Conservation (phyloP, 306 rosid genomes). For the Castanea mollissima region DNA sequence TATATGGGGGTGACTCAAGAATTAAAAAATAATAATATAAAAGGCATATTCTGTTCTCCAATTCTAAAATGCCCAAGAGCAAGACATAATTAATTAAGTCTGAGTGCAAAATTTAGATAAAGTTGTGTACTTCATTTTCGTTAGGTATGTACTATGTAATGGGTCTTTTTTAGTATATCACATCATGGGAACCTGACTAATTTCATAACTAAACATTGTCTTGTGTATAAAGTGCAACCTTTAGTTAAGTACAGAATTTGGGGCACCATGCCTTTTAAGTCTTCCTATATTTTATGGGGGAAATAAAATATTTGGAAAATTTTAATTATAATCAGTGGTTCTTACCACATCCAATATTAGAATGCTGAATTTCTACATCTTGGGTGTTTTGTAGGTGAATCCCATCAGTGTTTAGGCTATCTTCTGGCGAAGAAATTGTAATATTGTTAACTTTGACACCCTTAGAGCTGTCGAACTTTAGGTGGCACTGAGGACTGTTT, state of each 20-base stretch:
- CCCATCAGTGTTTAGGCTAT: slow-evolving; percentile 91
- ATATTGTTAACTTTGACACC: slow-evolving; percentile 58
- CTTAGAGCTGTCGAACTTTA: slow-evolving; percentile 78
- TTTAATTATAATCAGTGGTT: not conserved
- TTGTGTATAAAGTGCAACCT: not conserved
- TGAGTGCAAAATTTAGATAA: too few species aligned
- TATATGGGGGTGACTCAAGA: not conserved
- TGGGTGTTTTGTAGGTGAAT: slow-evolving; percentile 91
- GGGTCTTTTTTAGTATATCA: not conserved
- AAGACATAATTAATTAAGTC: too few species aligned
- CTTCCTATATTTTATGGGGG: not conserved
- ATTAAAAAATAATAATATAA: not conserved
- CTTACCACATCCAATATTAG: slow-evolving; percentile 70
- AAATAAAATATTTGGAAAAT: not conserved
- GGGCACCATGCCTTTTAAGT: not conserved
- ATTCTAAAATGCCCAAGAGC: too few species aligned
- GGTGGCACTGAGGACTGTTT: slow-evolving; percentile 88
- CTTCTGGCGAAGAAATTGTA: slow-evolving; percentile 74
- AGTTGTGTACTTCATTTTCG: too few species aligned
- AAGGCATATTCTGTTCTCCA: too few species aligned
- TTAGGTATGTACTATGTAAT: too few species aligned
- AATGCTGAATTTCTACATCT: slow-evolving; percentile 74
- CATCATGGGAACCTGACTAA: not conserved
- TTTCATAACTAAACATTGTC: not conserved
- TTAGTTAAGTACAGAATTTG: not conserved